Conservation (phyloP, 305 asterid species). For the Caryopteris hybrid region DNA sequence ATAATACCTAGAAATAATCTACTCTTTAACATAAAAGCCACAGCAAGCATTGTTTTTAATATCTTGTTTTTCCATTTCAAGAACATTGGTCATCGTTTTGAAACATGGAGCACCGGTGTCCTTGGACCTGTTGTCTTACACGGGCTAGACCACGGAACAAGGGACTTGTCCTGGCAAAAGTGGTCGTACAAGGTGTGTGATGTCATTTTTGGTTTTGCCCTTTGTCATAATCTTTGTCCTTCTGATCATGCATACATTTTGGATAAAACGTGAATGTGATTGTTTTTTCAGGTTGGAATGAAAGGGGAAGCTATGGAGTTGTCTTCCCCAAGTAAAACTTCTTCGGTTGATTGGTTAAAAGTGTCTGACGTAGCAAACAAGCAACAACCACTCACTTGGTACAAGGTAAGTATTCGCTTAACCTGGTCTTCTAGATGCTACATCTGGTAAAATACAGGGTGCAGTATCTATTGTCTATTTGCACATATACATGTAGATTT, state of each 20-base stretch:
- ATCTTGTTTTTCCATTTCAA: conserved; percentile 25
- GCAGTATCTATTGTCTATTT: background rate
- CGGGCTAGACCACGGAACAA: conserved; percentile 64
- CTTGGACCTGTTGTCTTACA: conserved; percentile 71
- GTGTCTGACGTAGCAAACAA: conserved; percentile 36
- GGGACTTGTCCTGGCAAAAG: conserved; percentile 75
- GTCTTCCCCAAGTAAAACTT: conserved; percentile 48
- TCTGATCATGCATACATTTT: conserved; percentile 8
- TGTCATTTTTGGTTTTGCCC: background rate
- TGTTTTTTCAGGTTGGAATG: conserved; percentile 57
- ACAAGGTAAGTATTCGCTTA: conserved; percentile 56
- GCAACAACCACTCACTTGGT: conserved; percentile 82
- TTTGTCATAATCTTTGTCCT: background rate
- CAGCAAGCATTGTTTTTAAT: background rate
- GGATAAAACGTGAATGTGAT: background rate
- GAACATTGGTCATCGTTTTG: conserved; percentile 78
- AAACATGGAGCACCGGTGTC: conserved; percentile 69
- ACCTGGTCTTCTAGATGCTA: background rate
- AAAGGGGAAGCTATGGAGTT: conserved; percentile 80
- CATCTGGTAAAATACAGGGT: too few relatives aligned
- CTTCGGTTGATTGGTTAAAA: conserved; percentile 61
- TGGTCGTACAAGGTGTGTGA: conserved; percentile 87
- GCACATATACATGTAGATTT: background rate
- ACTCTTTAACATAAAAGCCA: background rate
- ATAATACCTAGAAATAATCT: background rate